Base-by-base conservation (phyloP, 2,329 filamentous ascomycete species). In the Lachnellula hyalina region DNA sequence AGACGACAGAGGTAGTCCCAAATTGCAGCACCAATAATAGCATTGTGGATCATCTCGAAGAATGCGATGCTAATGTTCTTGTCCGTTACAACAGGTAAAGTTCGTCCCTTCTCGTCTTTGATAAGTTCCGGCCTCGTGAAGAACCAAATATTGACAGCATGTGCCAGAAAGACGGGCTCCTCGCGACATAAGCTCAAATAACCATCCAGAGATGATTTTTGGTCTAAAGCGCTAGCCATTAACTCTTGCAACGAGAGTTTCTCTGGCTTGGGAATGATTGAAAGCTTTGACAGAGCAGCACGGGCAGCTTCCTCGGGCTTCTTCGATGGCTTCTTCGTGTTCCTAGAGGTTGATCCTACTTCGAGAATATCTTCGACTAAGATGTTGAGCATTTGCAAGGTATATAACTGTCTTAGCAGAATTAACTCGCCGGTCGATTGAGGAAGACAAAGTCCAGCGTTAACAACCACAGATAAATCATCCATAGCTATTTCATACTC, bases 291-390 rank as follows among this genome's bases (percentile, higher is more conserved):
- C 0, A 74, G 49, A 1, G 71, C 69, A 21, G 62, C 57, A 1
- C 61, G 50, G 2, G 66, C 63, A 1, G 62, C 63, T 3, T 72
- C 64, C 12, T 64, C 60, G 8, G 65, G 47, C 41, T 69, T 72
- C 49, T 72, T 71, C 3, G 65, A 56, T 9, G 42, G 57, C 28
- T 56, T 19, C 42, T 68, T 61, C 25, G 61, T 52, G 12, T 53
- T 57, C 25, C 68, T 67, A 1, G 61, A 65, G 2, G 63, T 63
- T 0, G 73, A 74, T 3, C 69, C 72, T 38, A 65, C 56, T 0
- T 75, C 68, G 1, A 79, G 65, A 32, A 79, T 73, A 40, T 74
- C 69, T 1, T 74, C 72, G 4, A 78, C 63, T 1, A 75, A 60
- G n/a, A 74, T 67, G 53, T 72, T 74, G 32, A 78, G 71, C 5